Evolutionary conservation across 371 early-diverging fungal genomes (phyloP).

Genomic region (Capillidium heterosporum): DNA sequence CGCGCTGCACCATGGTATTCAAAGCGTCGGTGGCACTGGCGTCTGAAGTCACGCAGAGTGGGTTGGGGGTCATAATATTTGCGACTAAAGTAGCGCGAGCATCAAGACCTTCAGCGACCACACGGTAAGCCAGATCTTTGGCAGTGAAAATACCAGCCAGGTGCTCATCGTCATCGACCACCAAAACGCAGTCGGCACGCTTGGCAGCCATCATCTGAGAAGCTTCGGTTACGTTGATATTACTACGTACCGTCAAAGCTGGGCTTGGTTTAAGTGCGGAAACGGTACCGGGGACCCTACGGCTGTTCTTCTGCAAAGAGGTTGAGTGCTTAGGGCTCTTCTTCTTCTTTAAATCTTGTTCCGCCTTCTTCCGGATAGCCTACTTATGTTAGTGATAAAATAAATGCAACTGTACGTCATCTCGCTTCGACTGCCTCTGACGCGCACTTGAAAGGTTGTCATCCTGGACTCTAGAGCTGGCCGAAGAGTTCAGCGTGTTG

Average conservation of each 20-base stretch:
- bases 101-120: constrained; percentile 71
- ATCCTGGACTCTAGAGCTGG: background rate
- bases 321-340: constrained; percentile 7
- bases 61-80: constrained; percentile 80
- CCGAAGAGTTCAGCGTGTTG: background rate
- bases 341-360: constrained; percentile 5
- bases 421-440: constrained; percentile 22
- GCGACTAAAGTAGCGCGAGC: constrained; percentile 55
- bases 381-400: background rate
- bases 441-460: constrained; percentile 13
- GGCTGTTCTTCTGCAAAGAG: constrained; percentile 10
- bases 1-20: constrained; percentile 78
- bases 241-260: constrained; percentile 78
- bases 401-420: constrained; percentile 15
- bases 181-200: constrained; percentile 83
- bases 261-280: constrained; percentile 68
- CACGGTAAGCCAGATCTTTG: constrained; percentile 66
- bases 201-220: constrained; percentile 97
- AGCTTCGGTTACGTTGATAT: constrained; percentile 73
- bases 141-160: constrained; percentile 86
- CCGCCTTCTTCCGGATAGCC: constrained; percentile 6
- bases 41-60: constrained; percentile 67
- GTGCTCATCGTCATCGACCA: constrained; percentile 78
- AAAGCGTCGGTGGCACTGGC: constrained; percentile 81
- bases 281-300: constrained; percentile 40